A percentile compares a stretch with the other conserved stretches of the same genome.
Evolutionary conservation across 1,139 yeast genomes (phyloP).

Genomic region (Candida smagusa): DNA sequence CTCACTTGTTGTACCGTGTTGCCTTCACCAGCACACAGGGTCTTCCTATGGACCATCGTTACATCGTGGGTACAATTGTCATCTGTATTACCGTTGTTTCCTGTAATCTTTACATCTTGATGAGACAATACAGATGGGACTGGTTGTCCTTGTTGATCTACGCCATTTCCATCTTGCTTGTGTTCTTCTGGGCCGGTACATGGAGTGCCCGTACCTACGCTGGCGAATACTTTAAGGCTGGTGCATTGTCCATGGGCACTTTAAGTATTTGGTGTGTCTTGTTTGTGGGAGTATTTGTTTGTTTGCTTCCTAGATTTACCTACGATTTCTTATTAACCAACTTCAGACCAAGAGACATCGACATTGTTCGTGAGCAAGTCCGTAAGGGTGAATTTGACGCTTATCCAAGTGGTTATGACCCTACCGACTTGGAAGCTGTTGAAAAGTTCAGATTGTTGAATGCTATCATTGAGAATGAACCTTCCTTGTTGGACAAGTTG

Average conservation of each 20-base stretch:
- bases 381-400: constrained; percentile 44
- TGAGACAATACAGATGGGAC: constrained; percentile 62
- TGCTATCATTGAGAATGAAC: constrained; percentile 33
- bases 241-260: constrained; percentile 52
- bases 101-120: constrained; percentile 51
- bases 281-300: constrained; percentile 44
- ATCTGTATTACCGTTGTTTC: constrained; percentile 49
- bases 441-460: constrained; percentile 40
- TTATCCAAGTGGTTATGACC: constrained; percentile 56
- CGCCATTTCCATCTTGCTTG: constrained; percentile 47
- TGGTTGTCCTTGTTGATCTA: constrained; percentile 50
- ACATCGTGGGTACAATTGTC: constrained; percentile 54
- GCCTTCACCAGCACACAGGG: constrained; percentile 51
- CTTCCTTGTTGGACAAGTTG: constrained; percentile 32
- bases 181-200: constrained; percentile 62
- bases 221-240: constrained; percentile 54
- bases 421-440: constrained; percentile 50
- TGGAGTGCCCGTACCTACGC: constrained; percentile 48
- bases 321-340: constrained; percentile 45
- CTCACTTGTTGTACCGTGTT: constrained; percentile 46
- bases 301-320: constrained; percentile 52
- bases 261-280: constrained; percentile 50
- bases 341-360: constrained; percentile 52
- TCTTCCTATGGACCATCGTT: constrained; percentile 52
- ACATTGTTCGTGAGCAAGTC: constrained; percentile 51